Conservation (phyloP, 2,329 filamentous ascomycete genomes). For the Gaeumannomyces sp. region DNA sequence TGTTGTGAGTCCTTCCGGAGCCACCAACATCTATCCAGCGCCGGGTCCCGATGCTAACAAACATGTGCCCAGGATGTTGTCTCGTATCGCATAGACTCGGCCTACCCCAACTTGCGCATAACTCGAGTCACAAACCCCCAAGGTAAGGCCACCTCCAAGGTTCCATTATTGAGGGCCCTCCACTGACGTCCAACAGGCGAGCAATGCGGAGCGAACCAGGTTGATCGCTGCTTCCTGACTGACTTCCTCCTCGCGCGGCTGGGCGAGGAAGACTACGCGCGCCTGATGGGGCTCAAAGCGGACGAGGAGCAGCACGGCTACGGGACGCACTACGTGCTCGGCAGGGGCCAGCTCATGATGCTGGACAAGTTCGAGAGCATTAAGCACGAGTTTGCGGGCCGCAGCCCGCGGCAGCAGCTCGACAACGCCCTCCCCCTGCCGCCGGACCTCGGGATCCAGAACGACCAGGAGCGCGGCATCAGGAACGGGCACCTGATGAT, state of each 20-base stretch:
- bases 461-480: conserved; percentile 12
- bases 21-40: no score
- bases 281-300: background rate
- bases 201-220: background rate
- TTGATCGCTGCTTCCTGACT: background rate
- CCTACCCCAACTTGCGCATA: conserved; percentile 9
- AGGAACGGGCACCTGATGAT: conserved; percentile 10
- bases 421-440: conserved; percentile 12
- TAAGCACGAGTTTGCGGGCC: conserved; percentile 13
- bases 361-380: conserved; percentile 15
- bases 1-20: conserved; percentile 8
- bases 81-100: conserved; percentile 14
- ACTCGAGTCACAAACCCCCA: background rate
- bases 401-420: conserved; percentile 7
- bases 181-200: background rate
- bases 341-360: conserved; percentile 13
- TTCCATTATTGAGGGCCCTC: no score
- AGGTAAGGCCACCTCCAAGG: no score
- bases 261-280: background rate
- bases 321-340: background rate
- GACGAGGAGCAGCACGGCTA: background rate
- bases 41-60: background rate
- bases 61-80: conserved; percentile 12
- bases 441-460: conserved; percentile 11
- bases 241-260: background rate